Conservation (phyloP, 78 protist genomes). For the Planoprotostelium fungivorum region DNA sequence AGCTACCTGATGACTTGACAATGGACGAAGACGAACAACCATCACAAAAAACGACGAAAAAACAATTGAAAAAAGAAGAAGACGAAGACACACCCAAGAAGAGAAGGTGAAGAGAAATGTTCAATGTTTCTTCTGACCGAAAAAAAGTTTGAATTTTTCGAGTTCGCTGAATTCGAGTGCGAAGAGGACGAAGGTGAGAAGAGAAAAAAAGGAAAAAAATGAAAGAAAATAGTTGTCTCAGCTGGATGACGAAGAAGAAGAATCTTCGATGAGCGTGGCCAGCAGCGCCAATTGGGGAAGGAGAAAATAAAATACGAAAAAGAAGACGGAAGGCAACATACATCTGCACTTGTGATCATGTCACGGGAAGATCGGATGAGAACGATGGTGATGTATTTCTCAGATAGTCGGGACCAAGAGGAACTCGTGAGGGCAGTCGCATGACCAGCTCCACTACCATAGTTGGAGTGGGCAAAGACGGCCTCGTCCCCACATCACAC, state of each 20-base stretch:
- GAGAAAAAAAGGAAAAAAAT: background rate
- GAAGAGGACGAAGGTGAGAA: background rate
- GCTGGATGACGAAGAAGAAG: background rate
- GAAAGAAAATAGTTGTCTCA: background rate
- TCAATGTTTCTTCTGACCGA: no score
- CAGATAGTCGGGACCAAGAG: no score
- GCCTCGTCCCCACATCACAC: no score
- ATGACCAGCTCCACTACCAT: no score
- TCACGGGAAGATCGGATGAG: no score
- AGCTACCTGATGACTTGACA: background rate
- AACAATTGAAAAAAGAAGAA: background rate
- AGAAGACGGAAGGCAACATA: no score
- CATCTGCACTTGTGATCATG: no score
- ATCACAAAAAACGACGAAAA: background rate
- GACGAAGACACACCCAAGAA: background rate
- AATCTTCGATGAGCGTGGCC: background rate
- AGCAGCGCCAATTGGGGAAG: background rate
- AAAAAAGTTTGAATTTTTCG: no score
- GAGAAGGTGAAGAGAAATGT: background rate
- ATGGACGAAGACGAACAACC: background rate
- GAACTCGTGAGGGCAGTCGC: no score
- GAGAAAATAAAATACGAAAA: background rate
- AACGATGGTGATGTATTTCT: no score
- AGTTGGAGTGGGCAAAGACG: no score
- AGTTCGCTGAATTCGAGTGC: no score